phyloP scores from a whole-genome alignment of 345 rosid genomes.

The Gossypium rotundifolium region DNA sequence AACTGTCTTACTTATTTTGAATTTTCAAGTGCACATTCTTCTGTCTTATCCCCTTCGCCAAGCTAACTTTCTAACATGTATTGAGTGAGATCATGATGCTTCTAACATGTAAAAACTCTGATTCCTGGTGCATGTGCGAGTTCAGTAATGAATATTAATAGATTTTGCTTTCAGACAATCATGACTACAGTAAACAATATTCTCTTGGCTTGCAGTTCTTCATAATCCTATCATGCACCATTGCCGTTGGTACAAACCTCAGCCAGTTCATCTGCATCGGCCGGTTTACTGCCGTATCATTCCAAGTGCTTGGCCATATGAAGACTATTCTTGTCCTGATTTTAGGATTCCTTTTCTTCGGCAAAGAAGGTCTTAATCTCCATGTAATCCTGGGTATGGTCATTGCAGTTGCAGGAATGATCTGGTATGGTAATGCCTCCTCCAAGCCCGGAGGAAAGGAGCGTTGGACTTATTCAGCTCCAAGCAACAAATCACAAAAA shows the following conservation, averaged over 20 bases:
- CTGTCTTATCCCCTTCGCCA: neutral
- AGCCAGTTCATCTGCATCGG: conserved; percentile 99
- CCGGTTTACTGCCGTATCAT: conserved; percentile 89
- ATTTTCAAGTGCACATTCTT: neutral
- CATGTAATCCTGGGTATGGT: conserved; percentile 87
- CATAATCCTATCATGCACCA: conserved; percentile 73
- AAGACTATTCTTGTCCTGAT: conserved; percentile 88
- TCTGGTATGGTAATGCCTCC: conserved; percentile 97
- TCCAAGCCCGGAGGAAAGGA: conserved; percentile 97
- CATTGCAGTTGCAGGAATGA: conserved; percentile 80
- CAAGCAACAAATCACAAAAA: conserved; percentile 46
- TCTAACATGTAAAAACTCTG: neutral
- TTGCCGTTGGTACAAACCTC: conserved; percentile 94
- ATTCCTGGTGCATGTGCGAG: neutral
- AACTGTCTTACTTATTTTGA: neutral
- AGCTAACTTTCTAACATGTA: neutral
- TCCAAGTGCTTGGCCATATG: conserved; percentile 99
- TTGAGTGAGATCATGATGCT: neutral
- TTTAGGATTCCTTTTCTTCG: conserved; percentile 81
- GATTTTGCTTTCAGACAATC: neutral
- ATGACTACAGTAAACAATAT: conserved; percentile 2
- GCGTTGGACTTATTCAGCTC: conserved; percentile 50
- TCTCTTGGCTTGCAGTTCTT: conserved; percentile 52
- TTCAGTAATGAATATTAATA: neutral
- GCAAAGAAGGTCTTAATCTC: conserved; percentile 83